These are phyloP conservation scores for Escallonia herrerae DNA, from an alignment of 129 eudicot species.

Conservation along the genomic window DNA sequence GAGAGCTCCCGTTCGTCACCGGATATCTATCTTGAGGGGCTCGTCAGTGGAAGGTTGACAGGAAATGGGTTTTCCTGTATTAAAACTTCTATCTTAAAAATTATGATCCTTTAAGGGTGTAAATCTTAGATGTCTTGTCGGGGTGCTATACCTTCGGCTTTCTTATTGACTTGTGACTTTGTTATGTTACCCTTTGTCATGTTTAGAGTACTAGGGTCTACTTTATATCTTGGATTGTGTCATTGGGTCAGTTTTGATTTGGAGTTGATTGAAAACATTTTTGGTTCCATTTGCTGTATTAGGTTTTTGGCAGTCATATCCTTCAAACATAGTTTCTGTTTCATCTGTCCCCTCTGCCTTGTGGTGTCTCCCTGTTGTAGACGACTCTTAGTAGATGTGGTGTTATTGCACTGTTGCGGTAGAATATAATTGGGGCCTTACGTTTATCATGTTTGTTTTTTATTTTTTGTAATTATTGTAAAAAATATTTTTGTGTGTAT, in stretches of 20 bases:
- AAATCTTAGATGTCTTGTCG: constrained; percentile 39
- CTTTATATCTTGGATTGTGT: constrained; percentile 25
- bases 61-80: constrained; percentile 7
- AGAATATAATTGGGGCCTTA: too few relatives aligned
- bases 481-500: too few relatives aligned
- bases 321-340: too few relatives aligned
- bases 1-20: background rate
- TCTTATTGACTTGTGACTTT: constrained; percentile 13
- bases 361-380: too few relatives aligned
- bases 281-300: background rate
- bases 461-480: too few relatives aligned
- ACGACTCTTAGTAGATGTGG: too few relatives aligned
- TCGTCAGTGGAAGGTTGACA: background rate
- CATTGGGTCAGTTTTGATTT: constrained; percentile 42
- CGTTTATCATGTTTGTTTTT: too few relatives aligned
- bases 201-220: constrained; percentile 25
- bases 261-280: constrained; percentile 16
- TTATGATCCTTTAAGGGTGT: constrained; percentile 34
- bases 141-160: constrained; percentile 20
- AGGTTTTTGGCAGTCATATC: too few relatives aligned
- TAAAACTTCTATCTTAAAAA: constrained; percentile 18
- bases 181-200: constrained; percentile 12
- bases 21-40: background rate
- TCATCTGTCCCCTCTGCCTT: too few relatives aligned
- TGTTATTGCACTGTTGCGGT: too few relatives aligned